A percentile compares a stretch with the other conserved stretches of the same genome.
Evolutionary conservation across 805 yeast genomes (phyloP).

Genomic region (Ogataea salicorniae): DNA sequence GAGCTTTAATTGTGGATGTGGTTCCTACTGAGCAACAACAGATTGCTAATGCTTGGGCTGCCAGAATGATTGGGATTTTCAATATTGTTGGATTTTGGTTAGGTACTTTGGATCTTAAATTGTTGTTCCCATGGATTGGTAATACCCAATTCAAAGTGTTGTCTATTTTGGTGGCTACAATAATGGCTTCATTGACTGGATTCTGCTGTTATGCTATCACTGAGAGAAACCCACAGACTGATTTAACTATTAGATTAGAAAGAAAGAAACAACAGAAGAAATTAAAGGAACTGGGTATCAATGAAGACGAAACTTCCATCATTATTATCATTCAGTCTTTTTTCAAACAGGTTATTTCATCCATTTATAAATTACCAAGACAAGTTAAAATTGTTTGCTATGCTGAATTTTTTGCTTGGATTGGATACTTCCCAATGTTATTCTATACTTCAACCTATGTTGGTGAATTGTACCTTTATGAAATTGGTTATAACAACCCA

Average conservation of each 20-base stretch:
- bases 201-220: constrained; percentile 37
- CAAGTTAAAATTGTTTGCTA: constrained; percentile 47
- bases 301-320: constrained; percentile 19
- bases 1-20: constrained; percentile 60
- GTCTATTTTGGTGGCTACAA: constrained; percentile 36
- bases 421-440: constrained; percentile 61
- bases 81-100: constrained; percentile 53
- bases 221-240: constrained; percentile 46
- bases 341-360: constrained; percentile 31
- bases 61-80: constrained; percentile 55
- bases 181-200: constrained; percentile 37
- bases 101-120: constrained; percentile 42
- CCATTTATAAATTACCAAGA: constrained; percentile 39
- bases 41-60: constrained; percentile 62
- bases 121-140: constrained; percentile 37
- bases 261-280: constrained; percentile 30
- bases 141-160: constrained; percentile 48
- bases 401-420: constrained; percentile 63
- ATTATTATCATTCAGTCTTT: constrained; percentile 21
- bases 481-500: constrained; percentile 34
- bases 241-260: constrained; percentile 35
- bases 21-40: constrained; percentile 54
- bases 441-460: constrained; percentile 64
- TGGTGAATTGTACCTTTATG: constrained; percentile 48
- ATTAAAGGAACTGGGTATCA: constrained; percentile 33